phyloP scores from a whole-genome alignment of 306 rosid genomes.

The Cucumis cinereus region DNA sequence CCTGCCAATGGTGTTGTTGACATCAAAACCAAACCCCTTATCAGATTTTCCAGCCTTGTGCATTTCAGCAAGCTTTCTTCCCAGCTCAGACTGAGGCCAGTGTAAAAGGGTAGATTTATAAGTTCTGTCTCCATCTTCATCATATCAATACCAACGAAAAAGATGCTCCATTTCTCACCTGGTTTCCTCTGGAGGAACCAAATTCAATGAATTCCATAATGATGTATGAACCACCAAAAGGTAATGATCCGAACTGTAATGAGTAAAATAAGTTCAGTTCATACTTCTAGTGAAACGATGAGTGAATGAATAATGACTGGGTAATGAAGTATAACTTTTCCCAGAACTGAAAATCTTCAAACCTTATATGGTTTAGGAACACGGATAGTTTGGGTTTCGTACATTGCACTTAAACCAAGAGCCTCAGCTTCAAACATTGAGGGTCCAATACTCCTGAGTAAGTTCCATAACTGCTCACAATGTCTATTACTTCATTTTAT shows the following conservation, averaged over 20 bases:
- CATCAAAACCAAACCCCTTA: constrained; percentile 77
- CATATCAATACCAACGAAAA: not conserved
- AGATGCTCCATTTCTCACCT: constrained; percentile 41
- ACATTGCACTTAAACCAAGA: constrained; percentile 88
- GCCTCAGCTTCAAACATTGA: constrained; percentile 97
- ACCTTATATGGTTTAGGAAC: constrained; percentile 95
- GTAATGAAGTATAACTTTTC: not conserved
- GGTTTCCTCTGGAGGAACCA: constrained; percentile 63
- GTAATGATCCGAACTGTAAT: constrained; percentile 76
- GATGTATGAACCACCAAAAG: constrained; percentile 80
- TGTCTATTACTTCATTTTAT: not conserved
- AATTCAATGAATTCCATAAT: constrained; percentile 87
- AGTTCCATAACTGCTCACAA: constrained; percentile 1
- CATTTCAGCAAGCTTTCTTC: constrained; percentile 91
- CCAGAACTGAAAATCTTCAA: constrained; percentile 5
- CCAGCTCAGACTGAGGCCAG: constrained; percentile 53
- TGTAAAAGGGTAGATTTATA: constrained; percentile 8
- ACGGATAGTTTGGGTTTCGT: constrained; percentile 50
- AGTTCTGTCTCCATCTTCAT: not conserved
- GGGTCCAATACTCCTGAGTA: constrained; percentile 75
- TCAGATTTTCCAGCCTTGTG: constrained; percentile 75
- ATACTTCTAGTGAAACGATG: not conserved
- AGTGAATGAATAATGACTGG: not conserved
- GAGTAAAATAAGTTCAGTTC: constrained; percentile 16
- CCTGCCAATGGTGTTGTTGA: constrained; percentile 78